Evolutionary conservation across 169 alveolate genomes (phyloP).

Genomic region (Plasmodium berghei): DNA sequence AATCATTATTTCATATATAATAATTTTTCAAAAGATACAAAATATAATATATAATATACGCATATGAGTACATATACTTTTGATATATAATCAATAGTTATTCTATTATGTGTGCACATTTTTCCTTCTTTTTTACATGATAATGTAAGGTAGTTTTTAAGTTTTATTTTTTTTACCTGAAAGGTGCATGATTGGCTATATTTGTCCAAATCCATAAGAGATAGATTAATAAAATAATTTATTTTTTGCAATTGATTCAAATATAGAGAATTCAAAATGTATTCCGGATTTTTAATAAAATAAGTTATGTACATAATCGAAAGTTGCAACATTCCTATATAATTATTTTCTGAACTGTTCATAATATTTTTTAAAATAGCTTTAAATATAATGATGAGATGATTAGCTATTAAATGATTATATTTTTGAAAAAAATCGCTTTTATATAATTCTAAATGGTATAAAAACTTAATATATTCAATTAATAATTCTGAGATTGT

Average conservation of each 20-base stretch:
- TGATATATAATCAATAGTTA: background rate
- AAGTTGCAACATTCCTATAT: conserved; percentile 59
- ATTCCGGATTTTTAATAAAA: conserved; percentile 21
- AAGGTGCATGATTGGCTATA: conserved; percentile 32
- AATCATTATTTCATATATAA: no score
- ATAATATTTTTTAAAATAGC: conserved; percentile 24
- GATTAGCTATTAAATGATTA: background rate
- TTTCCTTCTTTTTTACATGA: background rate
- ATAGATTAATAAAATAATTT: conserved; percentile 9
- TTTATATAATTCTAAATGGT: conserved; percentile 39
- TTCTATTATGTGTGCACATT: no score
- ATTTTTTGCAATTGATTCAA: conserved; percentile 9
- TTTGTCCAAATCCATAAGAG: conserved; percentile 30
- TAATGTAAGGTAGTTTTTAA: background rate
- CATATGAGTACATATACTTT: background rate
- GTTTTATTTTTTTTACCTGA: conserved; percentile 24
- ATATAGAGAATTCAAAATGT: conserved; percentile 10
- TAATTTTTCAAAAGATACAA: background rate
- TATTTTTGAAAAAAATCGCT: conserved; percentile 10
- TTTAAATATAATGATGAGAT: conserved; percentile 6
- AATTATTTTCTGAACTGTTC: conserved; percentile 39
- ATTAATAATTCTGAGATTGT: conserved; percentile 37
- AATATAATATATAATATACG: background rate
- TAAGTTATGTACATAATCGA: conserved; percentile 39
- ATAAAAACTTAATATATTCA: conserved; percentile 42